Conservation (phyloP, 2,329 filamentous ascomycete species). For the Westerdykella sp. region DNA sequence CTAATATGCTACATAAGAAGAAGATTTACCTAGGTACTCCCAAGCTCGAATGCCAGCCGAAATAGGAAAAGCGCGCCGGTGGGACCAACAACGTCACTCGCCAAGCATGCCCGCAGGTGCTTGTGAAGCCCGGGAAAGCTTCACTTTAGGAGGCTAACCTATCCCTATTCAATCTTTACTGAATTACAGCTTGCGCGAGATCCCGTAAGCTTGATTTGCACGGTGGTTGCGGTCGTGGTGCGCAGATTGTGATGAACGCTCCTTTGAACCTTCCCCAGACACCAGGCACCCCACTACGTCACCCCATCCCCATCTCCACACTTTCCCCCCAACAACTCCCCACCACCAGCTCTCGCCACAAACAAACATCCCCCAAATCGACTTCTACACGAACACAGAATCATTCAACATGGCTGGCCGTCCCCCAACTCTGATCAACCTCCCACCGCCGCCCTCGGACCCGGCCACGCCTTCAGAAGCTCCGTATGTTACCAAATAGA, state of each 20-base stretch:
- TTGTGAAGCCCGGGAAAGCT: too few relatives aligned
- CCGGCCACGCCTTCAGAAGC: slow-evolving; percentile 83
- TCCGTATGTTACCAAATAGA: slow-evolving; percentile 55
- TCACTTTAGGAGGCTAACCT: too few relatives aligned
- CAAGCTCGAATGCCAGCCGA: too few relatives aligned
- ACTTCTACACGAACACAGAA: slow-evolving; percentile 1
- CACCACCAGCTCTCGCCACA: neutral
- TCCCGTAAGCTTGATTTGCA: too few relatives aligned
- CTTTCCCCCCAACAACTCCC: slow-evolving; percentile 1
- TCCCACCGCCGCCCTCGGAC: slow-evolving; percentile 74
- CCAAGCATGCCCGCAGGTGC: too few relatives aligned
- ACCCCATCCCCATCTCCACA: slow-evolving; percentile 2
- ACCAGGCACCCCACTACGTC: slow-evolving; percentile 7
- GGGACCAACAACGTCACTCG: too few relatives aligned
- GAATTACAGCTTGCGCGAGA: too few relatives aligned
- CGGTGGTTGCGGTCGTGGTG: too few relatives aligned
- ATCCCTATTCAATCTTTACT: too few relatives aligned
- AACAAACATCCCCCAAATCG: neutral
- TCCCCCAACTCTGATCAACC: slow-evolving; percentile 69
- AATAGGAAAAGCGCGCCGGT: too few relatives aligned
- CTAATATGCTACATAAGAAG: too few relatives aligned
- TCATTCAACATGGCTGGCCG: slow-evolving; percentile 25
- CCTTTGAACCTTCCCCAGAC: slow-evolving; percentile 8
- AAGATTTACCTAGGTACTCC: too few relatives aligned
- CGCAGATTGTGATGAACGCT: neutral